Evolutionary conservation across 441 rosid species (phyloP).

Genomic region (Hypseocharis bilobata): DNA sequence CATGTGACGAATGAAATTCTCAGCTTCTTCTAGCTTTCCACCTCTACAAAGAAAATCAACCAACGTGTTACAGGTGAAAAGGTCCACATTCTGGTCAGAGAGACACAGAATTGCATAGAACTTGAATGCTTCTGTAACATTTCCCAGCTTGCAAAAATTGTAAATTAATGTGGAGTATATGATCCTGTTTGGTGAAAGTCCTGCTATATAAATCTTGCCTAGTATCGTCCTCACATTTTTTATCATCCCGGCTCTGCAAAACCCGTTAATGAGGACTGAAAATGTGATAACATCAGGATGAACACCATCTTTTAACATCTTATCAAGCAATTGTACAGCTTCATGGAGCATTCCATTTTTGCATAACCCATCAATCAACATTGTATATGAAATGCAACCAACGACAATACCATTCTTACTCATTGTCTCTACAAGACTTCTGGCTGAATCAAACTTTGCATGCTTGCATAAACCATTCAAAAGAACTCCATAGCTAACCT

Average conservation of each 20-base stretch:
- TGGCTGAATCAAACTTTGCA: slow-evolving; percentile 48
- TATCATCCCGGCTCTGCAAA: slow-evolving; percentile 41
- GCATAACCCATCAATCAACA: slow-evolving; percentile 66
- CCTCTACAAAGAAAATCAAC: slow-evolving; percentile 54
- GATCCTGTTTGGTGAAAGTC: slow-evolving; percentile 47
- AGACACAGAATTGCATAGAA: slow-evolving; percentile 48
- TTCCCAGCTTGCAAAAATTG: slow-evolving; percentile 47
- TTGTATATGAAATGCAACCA: slow-evolving; percentile 52
- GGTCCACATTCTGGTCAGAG: slow-evolving; percentile 36
- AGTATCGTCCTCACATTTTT: slow-evolving; percentile 43
- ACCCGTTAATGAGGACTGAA: slow-evolving; percentile 72
- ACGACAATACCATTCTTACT: slow-evolving; percentile 40
- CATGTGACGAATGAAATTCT: slow-evolving; percentile 53
- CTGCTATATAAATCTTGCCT: slow-evolving; percentile 55
- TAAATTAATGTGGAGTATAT: slow-evolving; percentile 51
- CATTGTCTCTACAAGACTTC: slow-evolving; percentile 54
- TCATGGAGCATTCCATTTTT: slow-evolving; percentile 49
- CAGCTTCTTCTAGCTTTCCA: slow-evolving; percentile 61
- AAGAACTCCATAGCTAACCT: slow-evolving; percentile 56
- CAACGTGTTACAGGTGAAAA: slow-evolving; percentile 45
- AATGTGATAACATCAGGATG: slow-evolving; percentile 60
- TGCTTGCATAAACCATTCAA: slow-evolving; percentile 61
- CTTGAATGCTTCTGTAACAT: slow-evolving; percentile 49
- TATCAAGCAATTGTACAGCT: slow-evolving; percentile 43
- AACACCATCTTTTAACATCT: slow-evolving; percentile 53